Percentiles rank a stretch among this genome's conserved stretches.
These are phyloP conservation scores for Groenewaldozyma tartarivorans DNA, from an alignment of 805 yeast genomes.

Conservation along the genomic window DNA sequence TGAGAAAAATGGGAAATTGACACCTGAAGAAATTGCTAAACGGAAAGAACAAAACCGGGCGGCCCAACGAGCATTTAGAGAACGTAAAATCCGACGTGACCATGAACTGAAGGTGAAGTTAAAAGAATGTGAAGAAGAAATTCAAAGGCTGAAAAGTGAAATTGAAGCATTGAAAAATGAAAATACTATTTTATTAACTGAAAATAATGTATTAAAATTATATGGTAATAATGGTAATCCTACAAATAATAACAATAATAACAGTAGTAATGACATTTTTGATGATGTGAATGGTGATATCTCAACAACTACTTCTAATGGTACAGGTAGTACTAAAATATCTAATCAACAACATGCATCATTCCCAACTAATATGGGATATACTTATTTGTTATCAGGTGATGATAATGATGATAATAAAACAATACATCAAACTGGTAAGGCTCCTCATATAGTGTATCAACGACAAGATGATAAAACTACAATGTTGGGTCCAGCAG, in stretches of 20 bases:
- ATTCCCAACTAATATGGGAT: constrained; percentile 16
- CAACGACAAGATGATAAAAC: constrained; percentile 27
- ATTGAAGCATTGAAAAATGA: constrained; percentile 44
- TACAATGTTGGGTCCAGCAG: constrained; percentile 58
- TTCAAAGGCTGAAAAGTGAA: constrained; percentile 37
- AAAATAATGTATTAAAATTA: constrained; percentile 43
- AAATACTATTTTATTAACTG: constrained; percentile 48
- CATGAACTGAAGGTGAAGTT: constrained; percentile 58
- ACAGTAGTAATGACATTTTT: constrained; percentile 1
- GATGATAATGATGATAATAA: constrained; percentile 14
- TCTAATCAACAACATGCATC: constrained; percentile 7
- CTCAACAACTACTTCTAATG: not conserved
- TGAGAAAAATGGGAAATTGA: constrained; percentile 3
- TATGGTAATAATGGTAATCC: not conserved
- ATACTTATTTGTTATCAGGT: constrained; percentile 10
- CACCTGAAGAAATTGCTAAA: constrained; percentile 38
- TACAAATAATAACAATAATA: not conserved
- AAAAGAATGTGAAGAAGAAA: constrained; percentile 46
- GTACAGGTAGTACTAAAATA: not conserved
- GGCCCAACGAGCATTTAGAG: constrained; percentile 81
- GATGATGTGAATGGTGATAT: too few species aligned
- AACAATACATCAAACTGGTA: constrained; percentile 6
- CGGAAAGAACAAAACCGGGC: constrained; percentile 76
- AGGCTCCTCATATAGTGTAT: constrained; percentile 13
- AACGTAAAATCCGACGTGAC: constrained; percentile 63